Evolutionary conservation across 805 yeast genomes (phyloP).

Genomic region (Cyberlindnera saturnus): DNA sequence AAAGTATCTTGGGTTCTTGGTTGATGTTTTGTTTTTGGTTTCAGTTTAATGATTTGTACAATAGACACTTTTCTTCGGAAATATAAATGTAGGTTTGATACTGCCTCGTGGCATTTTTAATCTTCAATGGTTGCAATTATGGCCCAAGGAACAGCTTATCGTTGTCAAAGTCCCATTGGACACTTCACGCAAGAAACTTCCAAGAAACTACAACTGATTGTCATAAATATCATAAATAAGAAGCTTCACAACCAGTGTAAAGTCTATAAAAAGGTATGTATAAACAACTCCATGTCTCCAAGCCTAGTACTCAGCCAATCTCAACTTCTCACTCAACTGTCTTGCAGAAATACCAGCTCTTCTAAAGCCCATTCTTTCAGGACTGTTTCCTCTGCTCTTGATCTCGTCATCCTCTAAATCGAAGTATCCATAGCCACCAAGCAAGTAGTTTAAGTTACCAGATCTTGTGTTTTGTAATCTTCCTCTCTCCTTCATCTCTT

Average conservation of each 20-base stretch:
- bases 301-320: slow-evolving; percentile 23
- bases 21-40: too few species aligned
- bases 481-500: slow-evolving; percentile 21
- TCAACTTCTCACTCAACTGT: slow-evolving; percentile 23
- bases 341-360: slow-evolving; percentile 20
- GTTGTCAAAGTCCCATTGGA: too few species aligned
- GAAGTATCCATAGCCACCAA: slow-evolving; percentile 88
- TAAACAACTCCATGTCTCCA: not conserved
- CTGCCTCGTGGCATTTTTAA: too few species aligned
- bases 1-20: not conserved
- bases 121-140: too few species aligned
- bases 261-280: not conserved
- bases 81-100: too few species aligned
- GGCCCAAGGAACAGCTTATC: too few species aligned
- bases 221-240: slow-evolving; percentile 1
- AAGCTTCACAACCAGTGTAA: not conserved
- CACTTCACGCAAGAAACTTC: too few species aligned
- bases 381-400: slow-evolving; percentile 36
- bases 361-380: slow-evolving; percentile 21
- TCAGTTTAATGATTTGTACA: too few species aligned
- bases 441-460: slow-evolving; percentile 33
- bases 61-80: too few species aligned
- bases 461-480: slow-evolving; percentile 24
- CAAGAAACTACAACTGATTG: not conserved
- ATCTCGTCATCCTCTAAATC: slow-evolving; percentile 61